Evolutionary conservation across 257 asterid species (phyloP), one percentile per base, ranked within the genome.

Genomic region (Lycium barbarum): DNA sequence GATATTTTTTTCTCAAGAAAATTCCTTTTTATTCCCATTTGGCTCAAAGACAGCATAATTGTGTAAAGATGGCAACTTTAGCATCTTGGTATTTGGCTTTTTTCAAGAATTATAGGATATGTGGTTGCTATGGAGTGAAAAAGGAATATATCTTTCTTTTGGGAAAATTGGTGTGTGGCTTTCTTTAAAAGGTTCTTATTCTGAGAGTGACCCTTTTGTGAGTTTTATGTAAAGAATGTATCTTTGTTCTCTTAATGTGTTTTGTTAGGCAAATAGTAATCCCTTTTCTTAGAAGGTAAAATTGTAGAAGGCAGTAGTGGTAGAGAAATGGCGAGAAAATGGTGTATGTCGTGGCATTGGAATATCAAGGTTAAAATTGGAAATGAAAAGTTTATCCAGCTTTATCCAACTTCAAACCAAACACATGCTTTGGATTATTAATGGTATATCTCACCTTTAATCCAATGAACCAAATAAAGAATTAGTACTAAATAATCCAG

Each of bases 291-390:
- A 38, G 13, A 68, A 68, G 26, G 26, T 73, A 74, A 74, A 47
- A 55, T 47, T 73, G 80, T 72, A 47, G 81, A 82, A 18, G 3
- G 15, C 5, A 58, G 12, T 9, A 14, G 4, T 17, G 57, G 54
- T 81, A 55, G 5, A 84, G 90, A 83, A 73, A 96, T 93, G 97
- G 97, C 88, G 87, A 89, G 83, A 18, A 88, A 84, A 79, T 88
- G 91, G 72, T 84, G 61, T 88, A 67, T 86, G 47, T 86, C 87
- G 51, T 88, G 90, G 90, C 33, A 26, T 26, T 26, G 33, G 33
- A 26, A 26, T 26, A 26, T 26, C 33, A 26, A 26, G 33, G 33
- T 26, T 26, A 26, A 26, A 26, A 26, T 26, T 26, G 33, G 1
- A 26, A 26, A 26, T 1, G 33, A 26, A 26, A 26, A 26, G 33